Conservation (phyloP, 2,329 filamentous ascomycete genomes). For the Daldinia sp. region DNA sequence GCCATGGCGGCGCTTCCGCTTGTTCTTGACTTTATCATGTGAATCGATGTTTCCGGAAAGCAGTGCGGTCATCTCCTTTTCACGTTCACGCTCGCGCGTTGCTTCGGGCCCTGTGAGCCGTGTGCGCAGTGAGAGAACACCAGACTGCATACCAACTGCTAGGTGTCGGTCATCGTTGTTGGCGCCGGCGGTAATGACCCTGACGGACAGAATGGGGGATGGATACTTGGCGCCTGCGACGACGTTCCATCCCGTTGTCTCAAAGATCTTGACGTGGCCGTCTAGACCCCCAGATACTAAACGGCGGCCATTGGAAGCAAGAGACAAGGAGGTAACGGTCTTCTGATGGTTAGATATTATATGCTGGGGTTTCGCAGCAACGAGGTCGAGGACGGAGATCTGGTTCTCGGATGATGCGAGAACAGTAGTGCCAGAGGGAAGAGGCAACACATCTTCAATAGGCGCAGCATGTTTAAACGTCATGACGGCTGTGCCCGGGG, state of each 20-base stretch:
- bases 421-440: constrained; percentile 86
- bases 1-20: constrained; percentile 68
- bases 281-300: constrained; percentile 90
- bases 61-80: constrained; percentile 85
- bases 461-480: constrained; percentile 93
- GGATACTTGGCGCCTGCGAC: constrained; percentile 95
- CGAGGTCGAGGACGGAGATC: constrained; percentile 90
- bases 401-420: constrained; percentile 85
- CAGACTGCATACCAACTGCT: constrained; percentile 93
- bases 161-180: constrained; percentile 87
- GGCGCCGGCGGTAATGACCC: constrained; percentile 73
- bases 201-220: constrained; percentile 85
- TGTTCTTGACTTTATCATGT: constrained; percentile 75
- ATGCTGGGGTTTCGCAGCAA: constrained; percentile 87
- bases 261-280: constrained; percentile 96
- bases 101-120: constrained; percentile 87
- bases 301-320: constrained; percentile 81
- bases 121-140: constrained; percentile 88
- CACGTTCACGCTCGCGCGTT: constrained; percentile 75
- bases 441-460: constrained; percentile 86
- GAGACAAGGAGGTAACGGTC: constrained; percentile 87
- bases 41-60: constrained; percentile 79
- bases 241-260: constrained; percentile 93
- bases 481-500: constrained; percentile 75
- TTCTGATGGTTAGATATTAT: constrained; percentile 96